These are phyloP conservation scores for Trametes cingulata DNA, from an alignment of 768 basidiomycete species.

Conservation along the genomic window DNA sequence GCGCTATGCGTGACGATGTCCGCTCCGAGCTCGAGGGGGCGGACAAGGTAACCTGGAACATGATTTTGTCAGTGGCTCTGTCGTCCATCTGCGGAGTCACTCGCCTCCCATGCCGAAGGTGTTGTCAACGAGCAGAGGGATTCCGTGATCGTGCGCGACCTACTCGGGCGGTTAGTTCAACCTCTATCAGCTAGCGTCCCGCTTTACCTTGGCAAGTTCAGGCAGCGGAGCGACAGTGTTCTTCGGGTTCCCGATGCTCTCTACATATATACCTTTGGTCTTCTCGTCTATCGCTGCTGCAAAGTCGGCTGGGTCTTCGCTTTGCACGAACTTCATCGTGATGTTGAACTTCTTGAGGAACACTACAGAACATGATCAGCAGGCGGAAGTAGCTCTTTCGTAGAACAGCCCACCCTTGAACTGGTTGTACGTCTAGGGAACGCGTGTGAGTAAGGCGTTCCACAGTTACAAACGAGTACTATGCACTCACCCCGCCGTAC, in stretches of 20 bases:
- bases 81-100: neutral
- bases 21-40: conserved; percentile 75
- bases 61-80: neutral
- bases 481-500: conserved; percentile 61
- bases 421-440: conserved; percentile 62
- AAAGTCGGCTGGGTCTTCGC: conserved; percentile 58
- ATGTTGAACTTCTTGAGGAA: conserved; percentile 73
- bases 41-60: conserved; percentile 54
- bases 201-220: conserved; percentile 61
- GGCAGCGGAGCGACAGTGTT: conserved; percentile 66
- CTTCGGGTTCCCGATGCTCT: conserved; percentile 81
- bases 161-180: conserved; percentile 24
- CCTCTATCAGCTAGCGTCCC: neutral
- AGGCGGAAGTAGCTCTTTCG: neutral
- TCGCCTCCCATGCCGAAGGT: conserved; percentile 72
- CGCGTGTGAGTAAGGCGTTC: neutral
- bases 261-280: conserved; percentile 76
- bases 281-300: conserved; percentile 73
- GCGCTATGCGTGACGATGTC: conserved; percentile 80
- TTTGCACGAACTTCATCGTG: conserved; percentile 62
- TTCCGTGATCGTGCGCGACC: conserved; percentile 70
- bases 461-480: neutral
- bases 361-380: conserved; percentile 37
- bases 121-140: conserved; percentile 82
- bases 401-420: conserved; percentile 53